Evolutionary conservation across 768 basidiomycete genomes (phyloP).

Genomic region (Cystofilobasidium macerans): DNA sequence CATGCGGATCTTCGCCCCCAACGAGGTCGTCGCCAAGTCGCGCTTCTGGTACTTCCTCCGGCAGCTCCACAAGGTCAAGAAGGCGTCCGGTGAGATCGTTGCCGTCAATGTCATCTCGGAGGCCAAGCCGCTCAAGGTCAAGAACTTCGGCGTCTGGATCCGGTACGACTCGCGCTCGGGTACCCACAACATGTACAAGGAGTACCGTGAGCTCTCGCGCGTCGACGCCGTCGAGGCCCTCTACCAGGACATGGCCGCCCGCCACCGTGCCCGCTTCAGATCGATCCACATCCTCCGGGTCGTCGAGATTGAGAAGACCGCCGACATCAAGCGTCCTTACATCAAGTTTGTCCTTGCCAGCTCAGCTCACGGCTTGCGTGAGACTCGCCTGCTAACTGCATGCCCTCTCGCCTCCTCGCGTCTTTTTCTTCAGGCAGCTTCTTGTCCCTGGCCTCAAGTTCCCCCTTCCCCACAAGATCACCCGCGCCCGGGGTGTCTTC

Average conservation of each 20-base stretch:
- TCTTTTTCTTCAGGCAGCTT: slow-evolving; percentile 87
- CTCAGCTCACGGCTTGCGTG: neutral
- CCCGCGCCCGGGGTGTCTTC: slow-evolving; percentile 22
- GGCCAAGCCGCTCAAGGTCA: slow-evolving; percentile 94
- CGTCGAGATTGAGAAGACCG: slow-evolving; percentile 79
- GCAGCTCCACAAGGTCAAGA: slow-evolving; percentile 98
- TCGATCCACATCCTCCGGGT: slow-evolving; percentile 65
- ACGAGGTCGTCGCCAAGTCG: slow-evolving; percentile 97
- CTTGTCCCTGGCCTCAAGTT: slow-evolving; percentile 82
- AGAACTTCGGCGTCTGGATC: slow-evolving; percentile 99
- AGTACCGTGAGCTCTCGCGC: slow-evolving; percentile 85
- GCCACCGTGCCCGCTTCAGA: slow-evolving; percentile 98
- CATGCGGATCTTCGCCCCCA: slow-evolving; percentile 82
- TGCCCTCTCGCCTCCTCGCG: neutral
- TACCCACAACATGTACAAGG: slow-evolving; percentile 99
- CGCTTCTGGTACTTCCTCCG: slow-evolving; percentile 99
- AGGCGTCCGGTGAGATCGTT: slow-evolving; percentile 97
- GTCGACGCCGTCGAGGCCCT: slow-evolving; percentile 90
- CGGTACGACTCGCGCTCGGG: slow-evolving; percentile 99
- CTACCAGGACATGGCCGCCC: slow-evolving; percentile 99
- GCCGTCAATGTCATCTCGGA: slow-evolving; percentile 95
- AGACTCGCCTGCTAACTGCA: neutral
- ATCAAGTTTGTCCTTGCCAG: slow-evolving; percentile 12
- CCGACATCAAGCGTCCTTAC: slow-evolving; percentile 74
- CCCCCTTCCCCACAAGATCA: slow-evolving; percentile 71